Evolutionary conservation across 2,329 filamentous ascomycete genomes (phyloP), one percentile per base, ranked within the genome.

Genomic region (Sarocladium brachiariae): DNA sequence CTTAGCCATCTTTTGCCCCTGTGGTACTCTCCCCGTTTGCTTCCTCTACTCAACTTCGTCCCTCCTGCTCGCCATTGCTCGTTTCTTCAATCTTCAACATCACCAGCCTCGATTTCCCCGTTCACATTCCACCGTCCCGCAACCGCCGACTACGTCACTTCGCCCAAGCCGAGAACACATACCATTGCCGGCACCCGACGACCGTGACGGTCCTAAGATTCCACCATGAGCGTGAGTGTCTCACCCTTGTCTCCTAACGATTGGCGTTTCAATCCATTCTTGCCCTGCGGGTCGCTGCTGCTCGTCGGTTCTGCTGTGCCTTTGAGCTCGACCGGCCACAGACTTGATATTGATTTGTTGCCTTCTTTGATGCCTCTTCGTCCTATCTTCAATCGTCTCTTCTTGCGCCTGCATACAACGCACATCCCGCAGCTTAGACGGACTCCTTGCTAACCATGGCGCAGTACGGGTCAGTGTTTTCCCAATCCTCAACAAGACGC

Each of bases 191-290:
- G 13, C 30, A 25, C 16, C 23, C 37, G 8, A 8, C 23, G 39
- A 25, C 39, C 39, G 19, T 43, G 10, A 27, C 39, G 39, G 39
- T 43, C 39, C 39, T 24, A 47, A 47, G 25, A 47, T 50, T 38
- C 54, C 63, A 73, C 62, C 56, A 76, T 76, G 73, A 76, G 72
- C 66, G 73, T 76, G 64, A 70, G 73, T 74, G 64, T 67, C 64
- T 66, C 58, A 58, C 50, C 57, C 52, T 50, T 27, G 30, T 50
- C 34, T 51, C 48, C 50, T 45, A 25, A 51, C 50, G 39, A 33
- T 51, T 49, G 49, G 35, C 35, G 45, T 53, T 53, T 51, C 43
- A 51, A 50, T 50, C 35, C 24, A 25, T 45, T 47, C 27, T 33
- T 21, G 43, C 43, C n/a, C 43, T 31, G 43, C 43, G 43, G 43